These are phyloP conservation scores for Waltergamsia citrina DNA, from an alignment of 2,329 filamentous ascomycete genomes.

Conservation along the genomic window DNA sequence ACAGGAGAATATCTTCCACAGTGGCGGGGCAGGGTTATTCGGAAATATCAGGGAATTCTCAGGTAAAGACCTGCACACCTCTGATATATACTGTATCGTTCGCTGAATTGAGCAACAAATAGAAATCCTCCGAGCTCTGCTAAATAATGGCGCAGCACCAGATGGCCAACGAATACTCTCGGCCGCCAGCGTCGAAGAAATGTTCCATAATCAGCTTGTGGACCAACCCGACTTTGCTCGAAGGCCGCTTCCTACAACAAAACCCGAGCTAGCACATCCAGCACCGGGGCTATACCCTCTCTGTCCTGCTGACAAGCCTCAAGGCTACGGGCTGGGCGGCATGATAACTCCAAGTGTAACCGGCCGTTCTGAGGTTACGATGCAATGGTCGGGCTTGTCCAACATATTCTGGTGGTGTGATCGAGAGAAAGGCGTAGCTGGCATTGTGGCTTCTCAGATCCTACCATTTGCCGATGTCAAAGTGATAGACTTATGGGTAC, in stretches of 20 bases:
- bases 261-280: slow-evolving; percentile 29
- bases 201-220: slow-evolving; percentile 52
- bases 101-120: too few species aligned
- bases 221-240: slow-evolving; percentile 36
- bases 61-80: too few species aligned
- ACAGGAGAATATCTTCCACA: slow-evolving; percentile 33
- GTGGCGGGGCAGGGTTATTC: slow-evolving; percentile 49
- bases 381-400: slow-evolving; percentile 42
- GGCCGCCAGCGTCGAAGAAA: slow-evolving; percentile 43
- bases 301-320: slow-evolving; percentile 28
- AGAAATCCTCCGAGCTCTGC: too few species aligned
- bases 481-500: too few species aligned
- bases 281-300: slow-evolving; percentile 36
- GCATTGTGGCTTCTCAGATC: slow-evolving; percentile 32
- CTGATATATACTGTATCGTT: too few species aligned
- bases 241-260: slow-evolving; percentile 25
- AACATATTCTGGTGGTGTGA: slow-evolving; percentile 52
- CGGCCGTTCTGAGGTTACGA: slow-evolving; percentile 35
- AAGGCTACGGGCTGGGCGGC: slow-evolving; percentile 50
- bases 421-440: slow-evolving; percentile 41
- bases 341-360: slow-evolving; percentile 35
- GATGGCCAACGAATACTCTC: slow-evolving; percentile 35
- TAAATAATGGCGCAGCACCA: slow-evolving; percentile 11
- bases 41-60: slow-evolving; percentile 45
- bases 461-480: slow-evolving; percentile 31